These are phyloP conservation scores for Trichoderma sp. DNA, from an alignment of 2,329 filamentous ascomycete genomes.

Conservation along the genomic window DNA sequence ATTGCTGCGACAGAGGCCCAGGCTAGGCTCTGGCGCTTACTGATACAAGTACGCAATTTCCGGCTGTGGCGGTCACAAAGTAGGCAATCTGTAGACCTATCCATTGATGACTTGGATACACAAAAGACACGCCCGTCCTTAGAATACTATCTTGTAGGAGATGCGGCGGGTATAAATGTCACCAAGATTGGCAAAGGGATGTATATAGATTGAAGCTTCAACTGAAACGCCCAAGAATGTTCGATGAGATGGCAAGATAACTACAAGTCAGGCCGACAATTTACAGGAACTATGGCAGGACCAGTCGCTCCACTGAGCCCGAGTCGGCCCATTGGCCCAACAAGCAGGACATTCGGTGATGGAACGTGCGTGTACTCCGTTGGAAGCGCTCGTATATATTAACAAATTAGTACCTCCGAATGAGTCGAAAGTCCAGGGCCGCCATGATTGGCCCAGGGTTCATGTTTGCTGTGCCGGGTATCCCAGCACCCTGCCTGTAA, in stretches of 20 bases:
- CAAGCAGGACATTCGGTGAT: neutral
- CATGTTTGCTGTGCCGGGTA: neutral
- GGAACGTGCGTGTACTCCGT: neutral
- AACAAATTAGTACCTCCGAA: neutral
- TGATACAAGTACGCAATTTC: neutral
- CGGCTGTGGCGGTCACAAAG: neutral
- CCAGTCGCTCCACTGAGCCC: neutral
- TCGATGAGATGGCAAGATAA: neutral
- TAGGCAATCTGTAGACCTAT: neutral
- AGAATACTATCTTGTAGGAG: no score
- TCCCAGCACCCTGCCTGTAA: neutral
- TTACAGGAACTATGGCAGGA: conserved; percentile 10
- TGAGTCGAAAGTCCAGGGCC: neutral
- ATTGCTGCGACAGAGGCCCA: neutral
- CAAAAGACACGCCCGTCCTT: neutral
- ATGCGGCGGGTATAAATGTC: neutral
- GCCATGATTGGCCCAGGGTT: conserved; percentile 10
- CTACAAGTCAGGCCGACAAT: neutral
- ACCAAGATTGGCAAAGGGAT: neutral
- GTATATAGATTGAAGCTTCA: neutral
- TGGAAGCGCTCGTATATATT: neutral
- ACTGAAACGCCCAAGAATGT: conserved; percentile 6
- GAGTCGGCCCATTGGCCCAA: conserved; percentile 1
- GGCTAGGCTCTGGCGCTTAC: neutral
- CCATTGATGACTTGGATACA: neutral